These are phyloP conservation scores for Isoetes taiwanensis DNA, from an alignment of 75 land plant species.

Conservation along the genomic window DNA sequence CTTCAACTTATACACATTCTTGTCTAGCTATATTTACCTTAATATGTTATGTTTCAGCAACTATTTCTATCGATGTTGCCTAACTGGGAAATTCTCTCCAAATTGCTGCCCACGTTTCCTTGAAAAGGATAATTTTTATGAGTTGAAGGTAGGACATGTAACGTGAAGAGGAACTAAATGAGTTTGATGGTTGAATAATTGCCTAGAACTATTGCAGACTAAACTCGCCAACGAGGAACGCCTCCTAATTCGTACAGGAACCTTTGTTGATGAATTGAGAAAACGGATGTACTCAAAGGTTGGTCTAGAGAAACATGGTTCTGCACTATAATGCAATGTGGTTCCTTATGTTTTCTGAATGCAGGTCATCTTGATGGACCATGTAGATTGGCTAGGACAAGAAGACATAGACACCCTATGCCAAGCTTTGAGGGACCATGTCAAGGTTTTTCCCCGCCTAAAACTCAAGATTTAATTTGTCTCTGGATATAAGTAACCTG, in stretches of 20 bases:
- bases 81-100: conserved; percentile 31
- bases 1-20: too few relatives aligned
- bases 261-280: conserved; percentile 30
- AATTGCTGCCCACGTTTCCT: conserved; percentile 31
- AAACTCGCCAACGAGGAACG: conserved; percentile 22
- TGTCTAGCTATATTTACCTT: background rate
- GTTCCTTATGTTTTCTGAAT: background rate
- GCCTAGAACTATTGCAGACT: conserved; percentile 20
- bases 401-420: conserved; percentile 25
- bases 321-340: too few relatives aligned
- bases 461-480: background rate
- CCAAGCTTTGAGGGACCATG: conserved; percentile 27
- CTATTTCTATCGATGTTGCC: conserved; percentile 32
- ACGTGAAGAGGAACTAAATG: too few relatives aligned
- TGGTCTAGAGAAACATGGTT: too few relatives aligned
- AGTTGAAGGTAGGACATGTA: conserved; percentile 22
- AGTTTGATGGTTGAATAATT: too few relatives aligned
- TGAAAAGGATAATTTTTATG: conserved; percentile 18
- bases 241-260: conserved; percentile 25
- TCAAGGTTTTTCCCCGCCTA: conserved; percentile 12
- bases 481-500: too few relatives aligned
- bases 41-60: too few relatives aligned
- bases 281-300: conserved; percentile 31
- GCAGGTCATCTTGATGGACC: conserved; percentile 36
- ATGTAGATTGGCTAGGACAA: conserved; percentile 34